Percentiles rank a stretch among this genome's conserved stretches.
Evolutionary conservation across 306 rosid genomes (phyloP).

Genomic region (Ochetophila trinervis): DNA sequence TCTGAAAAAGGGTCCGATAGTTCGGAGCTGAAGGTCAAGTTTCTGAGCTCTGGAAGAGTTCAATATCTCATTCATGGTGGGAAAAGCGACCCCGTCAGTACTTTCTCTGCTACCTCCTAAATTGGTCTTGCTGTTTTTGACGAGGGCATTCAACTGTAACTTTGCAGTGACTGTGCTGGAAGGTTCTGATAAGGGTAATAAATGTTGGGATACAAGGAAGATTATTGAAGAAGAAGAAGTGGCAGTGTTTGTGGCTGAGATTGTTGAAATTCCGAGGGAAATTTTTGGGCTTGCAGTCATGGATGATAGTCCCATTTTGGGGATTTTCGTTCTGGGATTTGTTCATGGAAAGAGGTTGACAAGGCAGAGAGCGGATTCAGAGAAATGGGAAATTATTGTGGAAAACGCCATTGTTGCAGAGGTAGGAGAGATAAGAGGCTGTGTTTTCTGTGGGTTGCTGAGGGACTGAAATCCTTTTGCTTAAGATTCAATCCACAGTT

Average conservation of each 20-base stretch:
- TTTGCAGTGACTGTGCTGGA: background rate
- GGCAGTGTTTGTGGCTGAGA: conserved; percentile 19
- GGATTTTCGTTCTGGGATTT: background rate
- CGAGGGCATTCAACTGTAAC: background rate
- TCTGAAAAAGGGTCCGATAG: conserved; percentile 84
- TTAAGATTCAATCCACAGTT: too few species aligned
- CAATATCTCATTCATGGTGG: conserved; percentile 69
- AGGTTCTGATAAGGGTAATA: background rate
- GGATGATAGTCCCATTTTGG: conserved; percentile 22
- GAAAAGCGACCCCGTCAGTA: conserved; percentile 23
- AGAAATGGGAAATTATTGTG: too few species aligned
- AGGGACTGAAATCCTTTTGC: background rate
- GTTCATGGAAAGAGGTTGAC: too few species aligned
- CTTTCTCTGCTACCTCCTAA: background rate
- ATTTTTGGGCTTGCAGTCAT: conserved; percentile 4
- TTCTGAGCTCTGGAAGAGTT: conserved; percentile 64
- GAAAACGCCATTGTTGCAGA: too few species aligned
- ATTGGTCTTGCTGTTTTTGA: conserved; percentile 10
- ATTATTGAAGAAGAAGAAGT: conserved; percentile 13
- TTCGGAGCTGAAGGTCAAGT: conserved; percentile 60
- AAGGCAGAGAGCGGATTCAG: too few species aligned
- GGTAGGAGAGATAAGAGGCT: too few species aligned
- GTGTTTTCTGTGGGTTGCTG: background rate
- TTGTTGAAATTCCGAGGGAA: background rate
- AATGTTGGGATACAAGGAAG: conserved; percentile 10